phyloP scores from a whole-genome alignment of 1,284 basidiomycete species.

The Naganishia albida region DNA sequence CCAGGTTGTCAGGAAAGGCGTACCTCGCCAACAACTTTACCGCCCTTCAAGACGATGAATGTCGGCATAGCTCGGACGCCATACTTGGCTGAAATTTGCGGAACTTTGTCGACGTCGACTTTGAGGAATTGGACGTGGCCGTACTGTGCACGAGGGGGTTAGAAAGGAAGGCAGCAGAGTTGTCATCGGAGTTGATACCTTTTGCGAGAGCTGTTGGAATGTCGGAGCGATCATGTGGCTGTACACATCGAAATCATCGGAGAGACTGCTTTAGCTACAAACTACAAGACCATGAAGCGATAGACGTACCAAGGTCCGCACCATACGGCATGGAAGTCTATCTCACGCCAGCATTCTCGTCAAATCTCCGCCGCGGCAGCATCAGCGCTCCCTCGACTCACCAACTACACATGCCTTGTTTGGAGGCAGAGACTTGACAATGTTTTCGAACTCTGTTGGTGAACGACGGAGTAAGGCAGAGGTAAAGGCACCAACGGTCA shows the following conservation, averaged over 20 bases:
- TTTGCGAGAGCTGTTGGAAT: conserved; percentile 44
- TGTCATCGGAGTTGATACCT: conserved; percentile 35
- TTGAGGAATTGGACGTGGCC: conserved; percentile 42
- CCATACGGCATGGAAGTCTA: conserved; percentile 50
- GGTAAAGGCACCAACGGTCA: not conserved
- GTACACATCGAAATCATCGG: conserved; percentile 44
- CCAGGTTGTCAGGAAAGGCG: conserved; percentile 9
- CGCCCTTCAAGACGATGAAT: conserved; percentile 57
- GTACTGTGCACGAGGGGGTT: conserved; percentile 22
- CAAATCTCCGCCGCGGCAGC: not conserved
- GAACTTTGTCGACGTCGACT: conserved; percentile 55
- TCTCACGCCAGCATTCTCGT: not conserved
- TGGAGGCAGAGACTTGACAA: conserved; percentile 41
- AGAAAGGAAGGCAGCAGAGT: conserved; percentile 7
- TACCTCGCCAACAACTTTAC: conserved; percentile 50
- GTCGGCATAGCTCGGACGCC: conserved; percentile 57
- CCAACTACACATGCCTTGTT: conserved; percentile 42
- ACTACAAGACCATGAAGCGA: not conserved
- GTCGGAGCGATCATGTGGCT: conserved; percentile 52
- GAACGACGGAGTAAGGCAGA: not conserved
- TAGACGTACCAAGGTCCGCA: conserved; percentile 7
- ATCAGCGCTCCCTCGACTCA: conserved; percentile 39
- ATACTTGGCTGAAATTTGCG: conserved; percentile 52
- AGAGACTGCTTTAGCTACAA: conserved; percentile 35
- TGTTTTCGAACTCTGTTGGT: conserved; percentile 44